Conservation (phyloP, 106 monocot species). For the Cymbidium sinense region DNA sequence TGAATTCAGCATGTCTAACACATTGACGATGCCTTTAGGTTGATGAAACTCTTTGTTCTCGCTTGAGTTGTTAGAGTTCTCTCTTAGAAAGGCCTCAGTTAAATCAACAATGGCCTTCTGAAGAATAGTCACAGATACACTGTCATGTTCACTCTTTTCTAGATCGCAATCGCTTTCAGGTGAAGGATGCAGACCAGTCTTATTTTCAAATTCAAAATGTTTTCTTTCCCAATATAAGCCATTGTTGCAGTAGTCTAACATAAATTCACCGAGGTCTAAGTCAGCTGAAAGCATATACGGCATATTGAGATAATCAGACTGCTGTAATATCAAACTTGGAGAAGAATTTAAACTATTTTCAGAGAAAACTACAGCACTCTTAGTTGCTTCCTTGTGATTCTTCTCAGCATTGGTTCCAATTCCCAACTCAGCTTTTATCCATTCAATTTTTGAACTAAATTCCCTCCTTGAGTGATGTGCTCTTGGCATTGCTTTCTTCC, state of each 20-base stretch:
- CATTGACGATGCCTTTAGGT: constrained; percentile 18
- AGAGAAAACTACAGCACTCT: neutral
- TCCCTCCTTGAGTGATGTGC: constrained; percentile 8
- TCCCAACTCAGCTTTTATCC: constrained; percentile 10
- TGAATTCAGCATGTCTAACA: constrained; percentile 16
- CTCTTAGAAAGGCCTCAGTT: constrained; percentile 15
- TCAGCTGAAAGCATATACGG: constrained; percentile 7
- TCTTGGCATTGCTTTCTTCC: constrained; percentile 43
- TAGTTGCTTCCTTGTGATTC: constrained; percentile 16
- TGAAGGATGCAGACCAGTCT: constrained; percentile 3
- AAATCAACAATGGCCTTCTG: constrained; percentile 28
- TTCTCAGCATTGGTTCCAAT: constrained; percentile 7
- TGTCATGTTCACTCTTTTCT: too few relatives aligned
- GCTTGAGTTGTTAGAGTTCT: constrained; percentile 7
- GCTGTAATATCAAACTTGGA: constrained; percentile 4
- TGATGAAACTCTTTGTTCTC: neutral
- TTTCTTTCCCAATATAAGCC: constrained; percentile 4
- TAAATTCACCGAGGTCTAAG: constrained; percentile 17
- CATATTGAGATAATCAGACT: constrained; percentile 6
- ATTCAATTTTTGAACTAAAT: constrained; percentile 19
- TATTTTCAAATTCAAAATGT: constrained; percentile 9
- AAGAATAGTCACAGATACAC: constrained; percentile 11
- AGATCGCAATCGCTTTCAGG: too few relatives aligned
- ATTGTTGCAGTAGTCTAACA: constrained; percentile 20
- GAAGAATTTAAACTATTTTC: constrained; percentile 1